A percentile compares a stretch with the other conserved stretches of the same genome.
Conservation (phyloP, 345 rosid genomes). For the Eucalyptus caleyi region DNA sequence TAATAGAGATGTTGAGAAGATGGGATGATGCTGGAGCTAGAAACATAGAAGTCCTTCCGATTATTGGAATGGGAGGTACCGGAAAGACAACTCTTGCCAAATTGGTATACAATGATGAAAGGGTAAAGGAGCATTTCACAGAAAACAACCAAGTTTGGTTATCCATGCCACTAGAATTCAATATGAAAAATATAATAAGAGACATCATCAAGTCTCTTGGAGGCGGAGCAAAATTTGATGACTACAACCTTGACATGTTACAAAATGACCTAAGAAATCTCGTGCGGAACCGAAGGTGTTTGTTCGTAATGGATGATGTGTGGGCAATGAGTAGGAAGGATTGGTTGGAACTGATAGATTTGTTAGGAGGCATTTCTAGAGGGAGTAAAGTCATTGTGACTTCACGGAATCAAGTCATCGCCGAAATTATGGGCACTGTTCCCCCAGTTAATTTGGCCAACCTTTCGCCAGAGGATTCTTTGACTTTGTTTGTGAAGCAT, state of each 20-base stretch:
- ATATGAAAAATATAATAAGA: rapidly evolving
- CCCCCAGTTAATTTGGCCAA: not conserved
- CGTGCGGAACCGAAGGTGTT: not conserved
- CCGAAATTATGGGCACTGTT: not conserved
- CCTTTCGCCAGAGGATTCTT: not conserved
- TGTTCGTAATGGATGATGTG: slow-evolving; percentile 2
- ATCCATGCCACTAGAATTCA: not conserved
- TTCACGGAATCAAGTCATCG: not conserved
- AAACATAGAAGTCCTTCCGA: not conserved
- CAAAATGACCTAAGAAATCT: not conserved
- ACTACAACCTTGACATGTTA: rapidly evolving
- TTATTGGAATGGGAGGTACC: slow-evolving; percentile 4
- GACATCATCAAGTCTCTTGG: rapidly evolving
- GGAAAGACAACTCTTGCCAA: slow-evolving; percentile 5
- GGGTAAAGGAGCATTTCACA: not conserved
- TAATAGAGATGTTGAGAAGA: not conserved
- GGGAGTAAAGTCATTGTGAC: slow-evolving; percentile 4
- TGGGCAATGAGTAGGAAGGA: not conserved
- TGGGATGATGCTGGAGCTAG: not conserved
- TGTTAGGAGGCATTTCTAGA: not conserved
- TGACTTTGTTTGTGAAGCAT: not conserved
- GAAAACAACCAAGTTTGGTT: not conserved
- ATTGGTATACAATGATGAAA: not conserved
- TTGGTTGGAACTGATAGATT: not conserved
- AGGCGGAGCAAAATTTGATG: rapidly evolving